Evolutionary conservation across 2,329 filamentous ascomycete species (phyloP).

Genomic region (Aureobasidium leucospermi): DNA sequence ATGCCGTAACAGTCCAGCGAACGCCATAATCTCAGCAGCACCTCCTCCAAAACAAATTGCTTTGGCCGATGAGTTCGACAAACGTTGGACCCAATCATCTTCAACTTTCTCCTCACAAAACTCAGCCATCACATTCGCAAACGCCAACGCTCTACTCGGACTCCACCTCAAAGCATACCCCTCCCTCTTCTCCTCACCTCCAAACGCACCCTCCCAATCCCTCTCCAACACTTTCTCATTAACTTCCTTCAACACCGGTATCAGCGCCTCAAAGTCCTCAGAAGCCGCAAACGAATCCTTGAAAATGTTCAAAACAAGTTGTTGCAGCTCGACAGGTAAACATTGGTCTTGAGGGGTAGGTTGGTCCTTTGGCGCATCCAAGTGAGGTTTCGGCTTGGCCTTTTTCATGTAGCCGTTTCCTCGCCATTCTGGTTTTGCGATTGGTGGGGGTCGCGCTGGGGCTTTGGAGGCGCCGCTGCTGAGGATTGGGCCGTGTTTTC

Average conservation of each 20-base stretch:
- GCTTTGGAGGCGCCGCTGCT: slow-evolving; percentile 10
- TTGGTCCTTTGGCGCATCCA: background rate
- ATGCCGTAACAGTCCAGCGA: slow-evolving; percentile 4
- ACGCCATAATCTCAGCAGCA: slow-evolving; percentile 10
- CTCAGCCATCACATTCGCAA: slow-evolving; percentile 9
- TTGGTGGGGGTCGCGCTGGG: background rate
- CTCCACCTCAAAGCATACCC: slow-evolving; percentile 9
- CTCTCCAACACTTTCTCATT: background rate
- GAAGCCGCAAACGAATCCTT: background rate
- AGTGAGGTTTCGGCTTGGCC: background rate
- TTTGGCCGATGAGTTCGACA: background rate
- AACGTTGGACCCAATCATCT: background rate
- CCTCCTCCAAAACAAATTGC: background rate
- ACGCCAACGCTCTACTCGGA: slow-evolving; percentile 2
- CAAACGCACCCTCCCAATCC: background rate
- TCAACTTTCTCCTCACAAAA: background rate
- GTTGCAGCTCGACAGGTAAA: slow-evolving; percentile 1
- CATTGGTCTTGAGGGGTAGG: background rate
- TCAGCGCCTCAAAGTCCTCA: background rate
- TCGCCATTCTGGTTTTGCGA: slow-evolving; percentile 5
- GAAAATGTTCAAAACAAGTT: slow-evolving; percentile 7
- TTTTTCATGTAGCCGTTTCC: slow-evolving; percentile 7
- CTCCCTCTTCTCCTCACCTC: background rate
- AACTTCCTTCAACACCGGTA: background rate
- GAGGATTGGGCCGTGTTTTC: slow-evolving; percentile 9